These are phyloP conservation scores for Colletotrichum sp. DNA, from an alignment of 2,329 filamentous ascomycete species.

Conservation along the genomic window DNA sequence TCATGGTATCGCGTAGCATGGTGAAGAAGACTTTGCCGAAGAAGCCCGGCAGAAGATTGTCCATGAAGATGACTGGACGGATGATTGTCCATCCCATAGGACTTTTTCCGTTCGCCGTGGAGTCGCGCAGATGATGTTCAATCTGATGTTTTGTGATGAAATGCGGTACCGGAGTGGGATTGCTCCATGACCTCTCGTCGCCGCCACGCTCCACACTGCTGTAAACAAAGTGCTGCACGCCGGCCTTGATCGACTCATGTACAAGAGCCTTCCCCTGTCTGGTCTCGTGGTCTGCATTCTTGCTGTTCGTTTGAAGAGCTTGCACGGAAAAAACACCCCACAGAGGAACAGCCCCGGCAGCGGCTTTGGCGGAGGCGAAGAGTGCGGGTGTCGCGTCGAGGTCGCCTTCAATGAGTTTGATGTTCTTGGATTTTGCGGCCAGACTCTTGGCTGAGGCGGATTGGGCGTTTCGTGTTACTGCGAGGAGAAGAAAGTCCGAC, in stretches of 20 bases:
- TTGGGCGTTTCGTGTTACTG: slow-evolving; percentile 55
- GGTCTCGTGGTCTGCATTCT: slow-evolving; percentile 23
- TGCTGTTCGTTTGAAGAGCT: neutral
- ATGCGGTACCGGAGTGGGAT: slow-evolving; percentile 59
- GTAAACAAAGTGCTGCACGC: slow-evolving; percentile 63
- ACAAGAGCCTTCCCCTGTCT: slow-evolving; percentile 58
- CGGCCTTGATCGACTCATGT: slow-evolving; percentile 54
- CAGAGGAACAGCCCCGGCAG: slow-evolving; percentile 30
- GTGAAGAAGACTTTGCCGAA: slow-evolving; percentile 34
- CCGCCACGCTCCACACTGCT: slow-evolving; percentile 65
- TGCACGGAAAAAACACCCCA: slow-evolving; percentile 61
- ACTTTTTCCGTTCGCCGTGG: slow-evolving; percentile 30
- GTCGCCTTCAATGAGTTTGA: slow-evolving; percentile 49
- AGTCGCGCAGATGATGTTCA: slow-evolving; percentile 57
- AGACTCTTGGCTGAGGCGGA: slow-evolving; percentile 50
- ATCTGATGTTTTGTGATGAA: slow-evolving; percentile 63
- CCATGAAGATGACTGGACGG: slow-evolving; percentile 63
- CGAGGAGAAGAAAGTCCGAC: slow-evolving; percentile 44
- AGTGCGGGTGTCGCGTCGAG: slow-evolving; percentile 51
- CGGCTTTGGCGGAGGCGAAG: slow-evolving; percentile 37
- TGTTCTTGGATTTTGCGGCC: slow-evolving; percentile 26
- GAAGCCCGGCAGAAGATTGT: slow-evolving; percentile 44
- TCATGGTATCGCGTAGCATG: slow-evolving; percentile 31
- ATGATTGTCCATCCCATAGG: slow-evolving; percentile 63
- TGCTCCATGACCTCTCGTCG: slow-evolving; percentile 44